These are phyloP conservation scores for Alternaria viburni DNA, from an alignment of 2,329 filamentous ascomycete species.

Conservation along the genomic window DNA sequence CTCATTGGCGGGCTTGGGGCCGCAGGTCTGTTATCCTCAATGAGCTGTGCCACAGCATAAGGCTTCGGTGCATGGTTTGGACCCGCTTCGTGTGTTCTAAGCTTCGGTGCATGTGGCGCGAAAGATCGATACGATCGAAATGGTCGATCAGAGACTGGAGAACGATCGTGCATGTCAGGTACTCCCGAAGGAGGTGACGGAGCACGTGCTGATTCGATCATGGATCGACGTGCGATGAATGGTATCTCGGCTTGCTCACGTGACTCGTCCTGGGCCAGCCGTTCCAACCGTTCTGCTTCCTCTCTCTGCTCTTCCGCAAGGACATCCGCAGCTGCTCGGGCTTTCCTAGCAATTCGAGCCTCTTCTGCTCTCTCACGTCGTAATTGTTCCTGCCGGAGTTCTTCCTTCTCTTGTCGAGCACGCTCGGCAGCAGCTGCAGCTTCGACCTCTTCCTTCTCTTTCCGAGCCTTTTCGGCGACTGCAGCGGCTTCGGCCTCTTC, in stretches of 20 bases:
- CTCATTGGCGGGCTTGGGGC: constrained; percentile 44
- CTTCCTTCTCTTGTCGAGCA: constrained; percentile 3
- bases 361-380: constrained; percentile 11
- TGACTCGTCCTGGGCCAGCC: constrained; percentile 10
- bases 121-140: constrained; percentile 29
- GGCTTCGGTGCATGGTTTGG: constrained; percentile 19
- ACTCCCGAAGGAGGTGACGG: constrained; percentile 14
- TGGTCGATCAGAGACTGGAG: constrained; percentile 23
- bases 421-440: not conserved
- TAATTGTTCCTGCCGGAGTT: constrained; percentile 4
- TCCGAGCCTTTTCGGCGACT: constrained; percentile 7
- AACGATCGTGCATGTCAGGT: constrained; percentile 15
- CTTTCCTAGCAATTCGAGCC: constrained; percentile 8
- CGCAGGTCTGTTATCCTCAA: constrained; percentile 42
- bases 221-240: constrained; percentile 1
- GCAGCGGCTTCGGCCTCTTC: constrained; percentile 9
- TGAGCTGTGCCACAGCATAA: constrained; percentile 23
- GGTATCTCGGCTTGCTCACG: constrained; percentile 8
- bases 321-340: constrained; percentile 3
- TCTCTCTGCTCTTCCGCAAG: constrained; percentile 6
- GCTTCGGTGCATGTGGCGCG: constrained; percentile 25
- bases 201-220: constrained; percentile 19
- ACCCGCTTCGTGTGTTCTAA: constrained; percentile 22
- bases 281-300: not conserved
- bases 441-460: constrained; percentile 8